Conservation (phyloP, 371 early-diverging fungal species). For the Nematocida homosporus region DNA sequence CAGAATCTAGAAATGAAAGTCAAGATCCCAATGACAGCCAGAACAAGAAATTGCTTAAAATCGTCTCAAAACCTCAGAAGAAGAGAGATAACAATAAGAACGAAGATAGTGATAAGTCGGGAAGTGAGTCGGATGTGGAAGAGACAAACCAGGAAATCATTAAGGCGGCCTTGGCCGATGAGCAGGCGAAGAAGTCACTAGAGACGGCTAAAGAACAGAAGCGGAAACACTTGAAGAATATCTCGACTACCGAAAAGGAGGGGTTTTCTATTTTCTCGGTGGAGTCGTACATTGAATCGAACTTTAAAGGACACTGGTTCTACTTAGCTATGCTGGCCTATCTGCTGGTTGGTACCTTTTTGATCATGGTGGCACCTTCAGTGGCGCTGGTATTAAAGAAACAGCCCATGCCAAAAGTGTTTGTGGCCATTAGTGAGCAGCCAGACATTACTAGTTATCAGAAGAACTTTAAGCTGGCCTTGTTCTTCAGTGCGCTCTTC, state of each 20-base stretch:
- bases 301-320: slow-evolving; percentile 17
- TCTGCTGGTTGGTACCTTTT: slow-evolving; percentile 43
- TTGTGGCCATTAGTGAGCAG: slow-evolving; percentile 9
- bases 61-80: slow-evolving; percentile 30
- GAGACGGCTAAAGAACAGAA: neutral
- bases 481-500: slow-evolving; percentile 59
- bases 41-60: slow-evolving; percentile 19
- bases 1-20: neutral
- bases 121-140: slow-evolving; percentile 46
- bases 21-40: neutral
- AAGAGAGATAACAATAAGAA: slow-evolving; percentile 42
- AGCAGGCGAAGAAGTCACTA: neutral
- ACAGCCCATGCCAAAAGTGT: slow-evolving; percentile 11
- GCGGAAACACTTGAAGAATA: neutral
- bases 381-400: slow-evolving; percentile 32
- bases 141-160: slow-evolving; percentile 31
- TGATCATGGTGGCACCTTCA: slow-evolving; percentile 56
- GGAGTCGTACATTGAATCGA: slow-evolving; percentile 29
- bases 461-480: slow-evolving; percentile 43
- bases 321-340: slow-evolving; percentile 43
- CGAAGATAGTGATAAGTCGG: slow-evolving; percentile 8
- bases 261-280: slow-evolving; percentile 53
- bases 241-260: slow-evolving; percentile 4
- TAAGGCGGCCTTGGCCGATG: neutral
- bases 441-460: neutral